Evolutionary conservation across 179 eudicot species (phyloP).

Genomic region (Corrigiola litoralis): DNA sequence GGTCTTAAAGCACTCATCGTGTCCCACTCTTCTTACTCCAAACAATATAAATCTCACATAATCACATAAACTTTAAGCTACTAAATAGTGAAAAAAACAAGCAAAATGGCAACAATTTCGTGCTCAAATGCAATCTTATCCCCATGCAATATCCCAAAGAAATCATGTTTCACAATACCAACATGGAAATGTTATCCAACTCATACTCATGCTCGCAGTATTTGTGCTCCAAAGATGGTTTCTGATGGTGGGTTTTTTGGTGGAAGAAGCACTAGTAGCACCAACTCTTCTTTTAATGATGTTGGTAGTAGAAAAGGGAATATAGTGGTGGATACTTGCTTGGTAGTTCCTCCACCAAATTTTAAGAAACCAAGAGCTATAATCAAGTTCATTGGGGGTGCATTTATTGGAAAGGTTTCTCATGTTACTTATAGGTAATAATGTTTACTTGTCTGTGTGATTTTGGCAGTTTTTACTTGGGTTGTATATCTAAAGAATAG

Average conservation of each 20-base stretch:
- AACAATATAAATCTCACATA: neutral
- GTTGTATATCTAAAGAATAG: too few species aligned
- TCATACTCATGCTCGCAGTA: neutral
- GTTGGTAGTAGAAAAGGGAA: constrained; percentile 23
- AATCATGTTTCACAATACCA: constrained; percentile 3
- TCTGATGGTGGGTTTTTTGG: constrained; percentile 31
- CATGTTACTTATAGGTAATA: constrained; percentile 85
- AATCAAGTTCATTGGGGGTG: constrained; percentile 82
- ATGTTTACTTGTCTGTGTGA: too few species aligned
- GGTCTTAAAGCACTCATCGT: too few species aligned
- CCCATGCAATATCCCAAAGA: constrained; percentile 5
- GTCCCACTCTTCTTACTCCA: too few species aligned
- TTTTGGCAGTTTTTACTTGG: neutral
- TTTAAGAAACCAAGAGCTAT: constrained; percentile 60
- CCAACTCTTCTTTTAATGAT: constrained; percentile 3
- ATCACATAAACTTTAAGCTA: neutral
- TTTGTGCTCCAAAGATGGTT: constrained; percentile 24
- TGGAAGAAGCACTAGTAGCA: neutral
- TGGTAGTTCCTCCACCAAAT: constrained; percentile 70
- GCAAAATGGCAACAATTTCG: constrained; percentile 21
- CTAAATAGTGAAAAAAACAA: neutral
- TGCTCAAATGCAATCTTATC: constrained; percentile 16
- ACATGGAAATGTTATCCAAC: constrained; percentile 8
- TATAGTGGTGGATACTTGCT: constrained; percentile 57
- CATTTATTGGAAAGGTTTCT: constrained; percentile 94